Evolutionary conservation across 306 rosid genomes (phyloP), one percentile per base, ranked within the genome.

Genomic region (Acacia acuminata): DNA sequence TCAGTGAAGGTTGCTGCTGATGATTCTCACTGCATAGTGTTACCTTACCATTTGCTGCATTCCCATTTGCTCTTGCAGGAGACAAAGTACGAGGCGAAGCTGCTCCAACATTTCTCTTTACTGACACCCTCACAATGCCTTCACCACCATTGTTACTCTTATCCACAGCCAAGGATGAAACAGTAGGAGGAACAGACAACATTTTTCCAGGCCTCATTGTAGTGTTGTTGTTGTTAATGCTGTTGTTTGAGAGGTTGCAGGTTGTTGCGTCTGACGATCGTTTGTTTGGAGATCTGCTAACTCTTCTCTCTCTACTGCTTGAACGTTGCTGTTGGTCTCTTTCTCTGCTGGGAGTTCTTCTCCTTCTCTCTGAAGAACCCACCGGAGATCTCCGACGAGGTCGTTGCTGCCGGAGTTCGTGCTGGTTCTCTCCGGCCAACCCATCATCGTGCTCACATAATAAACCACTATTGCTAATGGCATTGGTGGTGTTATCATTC

Each of bases 291-390:
- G 99, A 96, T 77, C 88, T 86, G 79, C 99, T 96, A 19, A 90
- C 89, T 38, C 97, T 89, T 38, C 97, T 87, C 85, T 96, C 99
- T 65, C 94, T 44, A 75, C 98, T 92, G 55, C 89, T 89, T 4
- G 97, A 92, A 0, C 97, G 83, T 36, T 86, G 96, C 19, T 85
- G 83, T 71, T 90, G 92, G 40, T 91, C 94, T 27, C 94, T 89
- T 64, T 96, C 99, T 65, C 98, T 90, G 84, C 99, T 94, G 0
- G 98, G 99, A 0, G 97, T 96, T 77, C 98, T 94, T 82, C 98
- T 84, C 80, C 97, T 86, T 50, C 90, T 92, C 60, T 81, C 88
- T 43, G 97, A 81, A 76, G 91, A 85, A 73, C 85, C 76, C 76
- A 90, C 76, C 0, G 88, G 70, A 16, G 97, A 92, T 40, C 87